These are phyloP conservation scores for Passiflora organensis DNA, from an alignment of 345 rosid species.

Conservation along the genomic window DNA sequence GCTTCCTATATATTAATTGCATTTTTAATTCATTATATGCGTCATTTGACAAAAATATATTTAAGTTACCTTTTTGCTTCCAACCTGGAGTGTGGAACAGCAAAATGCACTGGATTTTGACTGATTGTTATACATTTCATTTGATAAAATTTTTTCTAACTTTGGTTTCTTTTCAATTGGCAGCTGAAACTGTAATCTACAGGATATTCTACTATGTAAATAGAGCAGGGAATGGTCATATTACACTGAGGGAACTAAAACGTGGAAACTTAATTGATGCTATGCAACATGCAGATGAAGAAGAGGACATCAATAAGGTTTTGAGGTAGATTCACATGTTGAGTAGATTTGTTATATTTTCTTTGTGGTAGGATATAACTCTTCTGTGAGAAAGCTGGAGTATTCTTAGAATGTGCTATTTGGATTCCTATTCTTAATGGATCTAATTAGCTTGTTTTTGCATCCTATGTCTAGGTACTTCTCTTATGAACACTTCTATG, in stretches of 20 bases:
- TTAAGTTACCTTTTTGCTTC: no score
- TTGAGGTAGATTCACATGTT: constrained; percentile 49
- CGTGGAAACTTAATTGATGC: constrained; percentile 86
- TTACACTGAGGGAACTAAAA: constrained; percentile 84
- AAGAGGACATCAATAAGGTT: constrained; percentile 97
- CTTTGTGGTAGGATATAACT: not conserved
- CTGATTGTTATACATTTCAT: no score
- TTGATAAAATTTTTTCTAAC: not conserved
- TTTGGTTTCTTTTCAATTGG: constrained; percentile 20
- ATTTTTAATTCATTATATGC: no score
- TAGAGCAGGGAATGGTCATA: constrained; percentile 82
- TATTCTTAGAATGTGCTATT: not conserved
- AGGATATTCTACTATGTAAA: constrained; percentile 92
- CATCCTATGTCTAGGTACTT: constrained; percentile 55
- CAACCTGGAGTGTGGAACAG: no score
- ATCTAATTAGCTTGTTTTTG: constrained; percentile 2
- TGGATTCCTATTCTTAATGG: constrained; percentile 3
- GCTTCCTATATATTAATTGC: no score
- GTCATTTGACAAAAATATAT: no score
- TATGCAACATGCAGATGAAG: constrained; percentile 92
- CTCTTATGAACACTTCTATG: constrained; percentile 94
- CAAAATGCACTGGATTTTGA: no score
- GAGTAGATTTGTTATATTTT: constrained; percentile 8
- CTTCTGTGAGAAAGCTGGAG: no score
- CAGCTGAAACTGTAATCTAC: constrained; percentile 99